Conservation (phyloP, 257 asterid species). For the Coffea eugenioides region DNA sequence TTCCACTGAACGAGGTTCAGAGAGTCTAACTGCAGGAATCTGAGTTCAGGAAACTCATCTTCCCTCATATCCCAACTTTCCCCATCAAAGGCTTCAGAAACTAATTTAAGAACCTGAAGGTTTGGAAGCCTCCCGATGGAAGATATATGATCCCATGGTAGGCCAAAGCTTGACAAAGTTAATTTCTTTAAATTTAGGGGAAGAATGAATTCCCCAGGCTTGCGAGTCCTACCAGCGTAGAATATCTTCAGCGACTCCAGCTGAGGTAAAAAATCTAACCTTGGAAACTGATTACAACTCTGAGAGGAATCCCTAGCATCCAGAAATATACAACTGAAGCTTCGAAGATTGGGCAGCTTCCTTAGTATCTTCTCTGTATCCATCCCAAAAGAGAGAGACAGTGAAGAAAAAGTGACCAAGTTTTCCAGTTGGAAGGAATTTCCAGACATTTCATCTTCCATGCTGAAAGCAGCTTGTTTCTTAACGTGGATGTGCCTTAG, state of each 20-base stretch:
- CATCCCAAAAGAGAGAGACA: neutral
- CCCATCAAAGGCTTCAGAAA: neutral
- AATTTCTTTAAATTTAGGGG: neutral
- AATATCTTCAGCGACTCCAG: neutral
- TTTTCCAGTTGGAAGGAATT: neutral
- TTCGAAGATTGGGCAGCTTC: neutral
- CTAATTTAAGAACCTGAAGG: constrained; percentile 8
- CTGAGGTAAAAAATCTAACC: neutral
- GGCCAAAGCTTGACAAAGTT: neutral
- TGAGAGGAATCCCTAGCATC: neutral
- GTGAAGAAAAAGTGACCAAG: neutral
- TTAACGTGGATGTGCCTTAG: constrained; percentile 2
- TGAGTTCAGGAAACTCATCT: neutral
- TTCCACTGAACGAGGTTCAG: neutral
- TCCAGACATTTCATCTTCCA: neutral
- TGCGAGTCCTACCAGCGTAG: neutral
- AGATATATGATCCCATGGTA: neutral
- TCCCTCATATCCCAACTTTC: neutral
- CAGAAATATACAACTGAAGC: neutral
- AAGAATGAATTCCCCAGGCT: neutral
- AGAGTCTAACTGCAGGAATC: neutral
- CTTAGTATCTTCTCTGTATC: neutral
- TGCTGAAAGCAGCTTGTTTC: neutral
- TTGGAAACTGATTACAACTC: neutral
- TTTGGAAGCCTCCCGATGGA: neutral